Conservation (phyloP, 306 rosid species). For the Pachyrhizus erosus region DNA sequence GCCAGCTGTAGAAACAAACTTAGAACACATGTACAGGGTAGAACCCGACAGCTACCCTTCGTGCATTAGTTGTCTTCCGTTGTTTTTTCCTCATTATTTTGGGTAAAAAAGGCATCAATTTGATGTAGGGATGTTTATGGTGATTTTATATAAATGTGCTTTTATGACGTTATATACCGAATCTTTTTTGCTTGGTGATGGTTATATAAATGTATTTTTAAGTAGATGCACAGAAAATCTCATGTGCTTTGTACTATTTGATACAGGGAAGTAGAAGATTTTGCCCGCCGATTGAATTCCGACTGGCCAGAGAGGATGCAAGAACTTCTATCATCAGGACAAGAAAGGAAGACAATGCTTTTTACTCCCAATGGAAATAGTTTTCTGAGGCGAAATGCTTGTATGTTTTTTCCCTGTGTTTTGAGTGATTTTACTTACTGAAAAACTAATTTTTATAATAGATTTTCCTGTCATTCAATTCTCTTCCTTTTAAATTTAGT, state of each 20-base stretch:
- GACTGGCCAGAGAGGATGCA: constrained; percentile 97
- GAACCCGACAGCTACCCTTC: background rate
- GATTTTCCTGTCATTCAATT: constrained; percentile 2
- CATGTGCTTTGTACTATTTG: constrained; percentile 42
- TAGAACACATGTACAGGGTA: background rate
- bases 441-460: background rate
- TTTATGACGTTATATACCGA: background rate
- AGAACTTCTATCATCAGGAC: constrained; percentile 78
- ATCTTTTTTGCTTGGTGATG: constrained; percentile 36
- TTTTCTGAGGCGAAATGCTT: constrained; percentile 57
- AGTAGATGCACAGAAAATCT: constrained; percentile 14
- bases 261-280: constrained; percentile 94
- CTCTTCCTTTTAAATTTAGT: background rate
- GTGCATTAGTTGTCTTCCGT: background rate
- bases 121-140: constrained; percentile 10
- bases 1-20: background rate
- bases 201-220: constrained; percentile 9
- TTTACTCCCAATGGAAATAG: constrained; percentile 64
- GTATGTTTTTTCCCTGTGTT: constrained; percentile 52
- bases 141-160: constrained; percentile 18
- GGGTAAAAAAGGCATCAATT: background rate
- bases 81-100: constrained; percentile 14
- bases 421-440: constrained; percentile 28
- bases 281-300: constrained; percentile 89
- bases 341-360: constrained; percentile 68